Conservation (phyloP, 2,329 filamentous ascomycete genomes). For the Metarhizium brunneum region DNA sequence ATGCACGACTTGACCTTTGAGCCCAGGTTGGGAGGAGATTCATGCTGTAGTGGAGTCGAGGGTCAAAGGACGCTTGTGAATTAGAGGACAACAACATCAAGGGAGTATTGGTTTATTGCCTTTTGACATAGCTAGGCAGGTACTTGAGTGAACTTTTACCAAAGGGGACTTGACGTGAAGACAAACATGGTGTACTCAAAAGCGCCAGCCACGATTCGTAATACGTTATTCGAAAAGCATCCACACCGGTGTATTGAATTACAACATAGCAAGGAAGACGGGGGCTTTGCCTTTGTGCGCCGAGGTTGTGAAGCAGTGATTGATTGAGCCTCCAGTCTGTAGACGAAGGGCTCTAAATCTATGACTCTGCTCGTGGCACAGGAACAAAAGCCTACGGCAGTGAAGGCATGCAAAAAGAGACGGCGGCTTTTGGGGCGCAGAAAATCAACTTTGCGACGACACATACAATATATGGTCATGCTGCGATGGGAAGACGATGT, state of each 20-base stretch:
- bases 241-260: neutral
- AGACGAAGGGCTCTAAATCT: too few species aligned
- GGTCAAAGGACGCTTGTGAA: neutral
- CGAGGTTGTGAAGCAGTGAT: neutral
- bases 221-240: neutral
- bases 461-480: too few species aligned
- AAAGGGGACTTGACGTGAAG: too few species aligned
- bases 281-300: neutral
- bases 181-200: neutral
- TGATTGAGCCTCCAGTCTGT: neutral
- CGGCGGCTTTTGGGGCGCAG: too few species aligned
- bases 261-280: neutral
- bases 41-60: neutral
- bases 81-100: neutral
- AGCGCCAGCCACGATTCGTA: neutral
- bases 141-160: too few species aligned
- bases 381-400: neutral
- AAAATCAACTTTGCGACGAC: too few species aligned
- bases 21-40: neutral
- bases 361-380: too few species aligned
- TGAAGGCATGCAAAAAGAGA: neutral
- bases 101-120: neutral
- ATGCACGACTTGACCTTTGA: neutral
- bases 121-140: too few species aligned
- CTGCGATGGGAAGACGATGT: too few species aligned